Evolutionary conservation across 169 alveolate species (phyloP).

Genomic region (Eimeria brunetti): DNA sequence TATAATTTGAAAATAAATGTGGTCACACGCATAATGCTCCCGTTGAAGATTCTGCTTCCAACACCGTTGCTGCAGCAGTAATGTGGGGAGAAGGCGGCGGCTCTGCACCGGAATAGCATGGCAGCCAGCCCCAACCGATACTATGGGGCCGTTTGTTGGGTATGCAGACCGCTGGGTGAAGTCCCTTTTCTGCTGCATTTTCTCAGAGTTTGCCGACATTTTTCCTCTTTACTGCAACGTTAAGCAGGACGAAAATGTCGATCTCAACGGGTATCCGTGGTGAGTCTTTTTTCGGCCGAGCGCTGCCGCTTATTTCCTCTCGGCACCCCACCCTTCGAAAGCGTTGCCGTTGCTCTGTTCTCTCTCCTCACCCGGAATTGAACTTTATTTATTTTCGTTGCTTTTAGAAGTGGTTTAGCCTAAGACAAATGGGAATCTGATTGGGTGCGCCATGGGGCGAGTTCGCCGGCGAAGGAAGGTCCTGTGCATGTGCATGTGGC

Average conservation of each 20-base stretch:
- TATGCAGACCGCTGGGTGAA: background rate
- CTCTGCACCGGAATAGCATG: background rate
- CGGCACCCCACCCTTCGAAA: slow-evolving; percentile 7
- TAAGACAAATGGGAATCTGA: background rate
- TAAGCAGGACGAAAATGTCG: slow-evolving; percentile 51
- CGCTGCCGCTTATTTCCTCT: background rate
- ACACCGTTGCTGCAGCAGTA: background rate
- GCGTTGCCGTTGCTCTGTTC: background rate
- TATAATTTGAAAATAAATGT: background rate
- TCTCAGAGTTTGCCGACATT: background rate
- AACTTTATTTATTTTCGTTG: background rate
- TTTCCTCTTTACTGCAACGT: background rate
- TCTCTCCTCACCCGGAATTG: too few relatives aligned
- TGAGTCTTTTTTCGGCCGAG: background rate
- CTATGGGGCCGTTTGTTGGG: background rate
- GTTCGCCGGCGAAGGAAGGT: background rate
- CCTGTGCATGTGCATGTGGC: background rate
- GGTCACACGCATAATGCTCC: background rate
- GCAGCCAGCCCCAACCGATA: slow-evolving; percentile 29
- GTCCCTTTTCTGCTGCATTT: background rate
- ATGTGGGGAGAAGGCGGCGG: slow-evolving; percentile 48
- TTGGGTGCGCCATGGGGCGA: background rate
- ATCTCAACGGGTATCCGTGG: slow-evolving; percentile 65
- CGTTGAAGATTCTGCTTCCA: background rate
- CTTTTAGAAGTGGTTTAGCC: background rate